Base-by-base conservation (phyloP, 2,329 filamentous ascomycete genomes). In the Fusarium luffae region DNA sequence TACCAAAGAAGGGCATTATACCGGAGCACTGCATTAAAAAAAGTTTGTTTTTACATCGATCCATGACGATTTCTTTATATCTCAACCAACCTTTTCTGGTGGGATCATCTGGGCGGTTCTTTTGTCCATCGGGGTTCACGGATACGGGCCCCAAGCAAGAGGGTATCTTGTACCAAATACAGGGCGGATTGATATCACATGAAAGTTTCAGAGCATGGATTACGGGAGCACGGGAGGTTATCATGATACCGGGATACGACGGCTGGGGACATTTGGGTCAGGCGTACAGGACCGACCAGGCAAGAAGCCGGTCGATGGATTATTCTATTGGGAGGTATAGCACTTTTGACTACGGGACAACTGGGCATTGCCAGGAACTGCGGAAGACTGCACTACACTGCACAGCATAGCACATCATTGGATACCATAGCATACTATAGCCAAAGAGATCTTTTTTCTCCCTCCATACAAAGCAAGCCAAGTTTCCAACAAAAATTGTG, bases 11-110 rank as follows among this genome's bases (percentile, higher is more conserved):
- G 78, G 81, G 82, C 83, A 83, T 83, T 76, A 77, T 71, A 82
- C 74, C 75, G 82, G 83, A 84, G 82, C 80, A 83, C 79, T 82
- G 82, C 82, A 83, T 84, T 81, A 81, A 82, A 82, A 82, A 80
- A 78, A 76, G 70, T 70, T 72, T 74, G 63, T 69, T 71, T 71
- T 72, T 74, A 70, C 54, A 65, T 66, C 52, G 63, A 73, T 58
- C 59, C 70, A 72, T 65, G 67, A 61, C 66, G 63, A 71, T 66
- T 70, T 62, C 62, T 62, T 54, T 68, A 67, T 34, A 34, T 63
- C 62, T 68, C 68, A 48, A 66, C 63, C 67, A 56, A 64, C 28
- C 28, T 44, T 54, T 65, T 55, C 57, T 43, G 68, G 34, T 63
- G 59, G 60, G 63, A 75, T 68, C 34, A 69, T 63, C 49, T 68